phyloP scores from a whole-genome alignment of 202 grass and related monocot genomes.

The Panicum hallii region DNA sequence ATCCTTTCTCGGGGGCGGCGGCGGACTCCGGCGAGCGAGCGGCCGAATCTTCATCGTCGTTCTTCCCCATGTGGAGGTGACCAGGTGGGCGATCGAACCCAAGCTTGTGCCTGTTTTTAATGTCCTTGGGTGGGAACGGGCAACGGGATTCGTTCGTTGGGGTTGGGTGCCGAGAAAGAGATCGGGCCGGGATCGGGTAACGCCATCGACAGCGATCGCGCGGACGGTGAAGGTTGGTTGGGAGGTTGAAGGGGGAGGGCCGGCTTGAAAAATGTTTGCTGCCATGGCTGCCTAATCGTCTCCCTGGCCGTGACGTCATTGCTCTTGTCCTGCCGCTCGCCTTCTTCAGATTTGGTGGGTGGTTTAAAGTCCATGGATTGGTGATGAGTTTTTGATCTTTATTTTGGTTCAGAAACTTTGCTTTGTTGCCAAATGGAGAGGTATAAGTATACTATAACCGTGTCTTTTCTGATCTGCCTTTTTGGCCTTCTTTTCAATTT shows the following conservation, averaged over 20 bases:
- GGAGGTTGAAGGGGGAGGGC: neutral
- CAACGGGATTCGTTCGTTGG: constrained; percentile 29
- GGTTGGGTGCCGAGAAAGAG: constrained; percentile 24
- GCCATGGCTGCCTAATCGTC: neutral
- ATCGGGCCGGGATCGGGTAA: neutral
- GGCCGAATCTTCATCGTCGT: neutral
- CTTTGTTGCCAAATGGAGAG: constrained; percentile 29
- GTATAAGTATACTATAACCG: neutral
- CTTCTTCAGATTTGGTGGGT: constrained; percentile 29
- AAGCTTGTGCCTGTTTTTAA: neutral
- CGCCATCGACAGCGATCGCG: constrained; percentile 38
- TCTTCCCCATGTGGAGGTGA: constrained; percentile 38
- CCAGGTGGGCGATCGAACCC: constrained; percentile 42
- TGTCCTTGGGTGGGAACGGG: constrained; percentile 14
- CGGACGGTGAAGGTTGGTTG: constrained; percentile 28
- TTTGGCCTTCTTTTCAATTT: neutral
- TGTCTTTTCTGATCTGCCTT: no score
- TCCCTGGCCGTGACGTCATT: neutral
- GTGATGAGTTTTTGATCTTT: neutral
- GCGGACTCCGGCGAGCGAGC: neutral
- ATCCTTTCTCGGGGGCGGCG: neutral
- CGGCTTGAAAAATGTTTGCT: neutral
- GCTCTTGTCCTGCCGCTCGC: neutral
- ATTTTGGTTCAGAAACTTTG: neutral
- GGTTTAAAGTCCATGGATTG: constrained; percentile 7